Conservation (phyloP, 2,329 filamentous ascomycete genomes). For the Epichloe amarillans region DNA sequence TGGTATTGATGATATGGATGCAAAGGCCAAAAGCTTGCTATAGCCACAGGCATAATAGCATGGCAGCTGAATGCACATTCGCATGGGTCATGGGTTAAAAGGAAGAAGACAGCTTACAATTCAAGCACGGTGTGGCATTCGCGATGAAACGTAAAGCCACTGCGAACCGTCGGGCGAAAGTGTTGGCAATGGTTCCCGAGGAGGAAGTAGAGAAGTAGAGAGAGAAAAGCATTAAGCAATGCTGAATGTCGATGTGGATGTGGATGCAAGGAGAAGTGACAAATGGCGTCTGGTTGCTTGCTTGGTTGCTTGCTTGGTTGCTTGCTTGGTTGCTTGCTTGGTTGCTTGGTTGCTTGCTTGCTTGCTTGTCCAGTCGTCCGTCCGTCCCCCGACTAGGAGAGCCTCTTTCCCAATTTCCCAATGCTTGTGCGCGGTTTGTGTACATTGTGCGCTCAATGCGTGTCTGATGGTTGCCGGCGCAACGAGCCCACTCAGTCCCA, state of each 20-base stretch:
- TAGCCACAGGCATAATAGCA: no score
- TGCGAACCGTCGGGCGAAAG: background rate
- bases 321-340: background rate
- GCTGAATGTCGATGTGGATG: constrained; percentile 10
- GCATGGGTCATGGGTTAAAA: background rate
- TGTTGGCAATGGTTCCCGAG: background rate
- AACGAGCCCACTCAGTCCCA: constrained; percentile 1
- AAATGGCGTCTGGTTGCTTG: background rate
- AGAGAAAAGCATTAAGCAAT: constrained; percentile 16
- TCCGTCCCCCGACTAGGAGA: background rate
- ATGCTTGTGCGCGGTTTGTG: constrained; percentile 16
- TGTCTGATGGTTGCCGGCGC: constrained; percentile 15
- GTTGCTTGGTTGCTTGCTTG: background rate
- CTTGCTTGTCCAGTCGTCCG: background rate
- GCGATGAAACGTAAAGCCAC: constrained; percentile 10
- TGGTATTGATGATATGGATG: background rate
- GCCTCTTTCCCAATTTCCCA: constrained; percentile 3
- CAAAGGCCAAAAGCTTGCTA: background rate
- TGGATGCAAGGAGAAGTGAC: constrained; percentile 7
- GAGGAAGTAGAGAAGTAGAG: background rate
- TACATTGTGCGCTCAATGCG: constrained; percentile 14
- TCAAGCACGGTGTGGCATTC: constrained; percentile 15
- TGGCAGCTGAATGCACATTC: background rate
- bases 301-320: background rate
- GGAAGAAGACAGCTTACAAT: constrained; percentile 12